Conservation (phyloP, 805 yeast species). For the Cyberlindnera americana region DNA sequence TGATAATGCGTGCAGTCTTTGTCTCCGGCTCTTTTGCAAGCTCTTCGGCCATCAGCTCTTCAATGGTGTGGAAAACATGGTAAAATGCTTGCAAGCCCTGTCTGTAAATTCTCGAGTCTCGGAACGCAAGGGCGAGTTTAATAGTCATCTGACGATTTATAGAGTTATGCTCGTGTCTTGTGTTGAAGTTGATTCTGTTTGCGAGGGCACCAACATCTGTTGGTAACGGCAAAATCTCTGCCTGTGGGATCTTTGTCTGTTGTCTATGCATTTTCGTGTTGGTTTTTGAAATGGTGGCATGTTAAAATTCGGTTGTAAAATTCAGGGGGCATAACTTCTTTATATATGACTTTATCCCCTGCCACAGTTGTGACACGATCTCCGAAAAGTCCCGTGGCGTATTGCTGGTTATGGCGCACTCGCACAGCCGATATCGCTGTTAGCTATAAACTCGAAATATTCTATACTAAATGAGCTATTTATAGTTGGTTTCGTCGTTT, state of each 20-base stretch:
- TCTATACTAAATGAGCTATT: no score
- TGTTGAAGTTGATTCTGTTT: constrained; percentile 72
- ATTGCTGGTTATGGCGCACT: constrained; percentile 2
- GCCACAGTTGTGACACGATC: not conserved
- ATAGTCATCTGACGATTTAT: constrained; percentile 66
- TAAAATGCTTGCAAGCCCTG: constrained; percentile 77
- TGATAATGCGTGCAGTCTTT: constrained; percentile 40
- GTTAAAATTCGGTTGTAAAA: no score
- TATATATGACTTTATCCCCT: constrained; percentile 1
- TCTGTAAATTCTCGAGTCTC: constrained; percentile 72
- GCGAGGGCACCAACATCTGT: constrained; percentile 81
- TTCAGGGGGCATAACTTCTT: not conserved
- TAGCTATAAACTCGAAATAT: no score
- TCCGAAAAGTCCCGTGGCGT: constrained; percentile 5
- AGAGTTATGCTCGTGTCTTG: constrained; percentile 61
- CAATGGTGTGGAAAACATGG: constrained; percentile 65
- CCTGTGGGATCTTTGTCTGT: constrained; percentile 28
- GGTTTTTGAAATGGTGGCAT: not conserved
- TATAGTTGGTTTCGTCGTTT: no score
- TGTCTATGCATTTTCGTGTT: constrained; percentile 5
- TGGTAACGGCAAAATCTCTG: constrained; percentile 70
- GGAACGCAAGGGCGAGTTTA: constrained; percentile 68
- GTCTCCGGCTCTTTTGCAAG: constrained; percentile 32
- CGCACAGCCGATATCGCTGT: no score
- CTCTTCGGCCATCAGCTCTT: constrained; percentile 46